phyloP scores from a whole-genome alignment of 805 yeast species.

The Metschnikowia colocasiae region DNA sequence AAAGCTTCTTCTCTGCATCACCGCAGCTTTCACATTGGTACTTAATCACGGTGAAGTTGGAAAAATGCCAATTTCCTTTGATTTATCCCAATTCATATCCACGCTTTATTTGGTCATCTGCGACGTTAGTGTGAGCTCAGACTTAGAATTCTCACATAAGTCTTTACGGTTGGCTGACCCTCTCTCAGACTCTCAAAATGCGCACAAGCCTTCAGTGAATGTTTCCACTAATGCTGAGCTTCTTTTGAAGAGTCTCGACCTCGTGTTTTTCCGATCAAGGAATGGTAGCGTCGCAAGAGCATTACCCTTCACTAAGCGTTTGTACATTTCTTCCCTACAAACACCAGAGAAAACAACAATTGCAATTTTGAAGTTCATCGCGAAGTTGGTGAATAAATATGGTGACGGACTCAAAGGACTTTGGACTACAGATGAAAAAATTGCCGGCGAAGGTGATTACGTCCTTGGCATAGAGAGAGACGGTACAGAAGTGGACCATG shows the following conservation, averaged over 20 bases:
- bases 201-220: slow-evolving; percentile 68
- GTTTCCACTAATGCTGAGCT: slow-evolving; percentile 88
- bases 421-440: slow-evolving; percentile 83
- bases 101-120: slow-evolving; percentile 68
- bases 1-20: slow-evolving; percentile 75
- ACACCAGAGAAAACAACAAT: slow-evolving; percentile 85
- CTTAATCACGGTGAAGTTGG: slow-evolving; percentile 58
- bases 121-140: slow-evolving; percentile 71
- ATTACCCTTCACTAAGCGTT: slow-evolving; percentile 76
- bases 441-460: slow-evolving; percentile 66
- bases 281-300: slow-evolving; percentile 67
- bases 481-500: slow-evolving; percentile 48
- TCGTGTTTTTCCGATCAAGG: slow-evolving; percentile 71
- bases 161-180: slow-evolving; percentile 81
- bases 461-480: slow-evolving; percentile 57
- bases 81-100: slow-evolving; percentile 74
- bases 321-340: slow-evolving; percentile 63
- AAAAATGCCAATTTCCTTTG: slow-evolving; percentile 63
- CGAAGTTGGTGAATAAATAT: slow-evolving; percentile 67
- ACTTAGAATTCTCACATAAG: slow-evolving; percentile 81
- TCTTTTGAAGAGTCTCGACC: slow-evolving; percentile 70
- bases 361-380: slow-evolving; percentile 74
- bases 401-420: slow-evolving; percentile 67
- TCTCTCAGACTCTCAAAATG: slow-evolving; percentile 34
- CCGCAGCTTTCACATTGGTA: slow-evolving; percentile 84